phyloP scores from a whole-genome alignment of 805 yeast species.

The Starmerella asiatica region DNA sequence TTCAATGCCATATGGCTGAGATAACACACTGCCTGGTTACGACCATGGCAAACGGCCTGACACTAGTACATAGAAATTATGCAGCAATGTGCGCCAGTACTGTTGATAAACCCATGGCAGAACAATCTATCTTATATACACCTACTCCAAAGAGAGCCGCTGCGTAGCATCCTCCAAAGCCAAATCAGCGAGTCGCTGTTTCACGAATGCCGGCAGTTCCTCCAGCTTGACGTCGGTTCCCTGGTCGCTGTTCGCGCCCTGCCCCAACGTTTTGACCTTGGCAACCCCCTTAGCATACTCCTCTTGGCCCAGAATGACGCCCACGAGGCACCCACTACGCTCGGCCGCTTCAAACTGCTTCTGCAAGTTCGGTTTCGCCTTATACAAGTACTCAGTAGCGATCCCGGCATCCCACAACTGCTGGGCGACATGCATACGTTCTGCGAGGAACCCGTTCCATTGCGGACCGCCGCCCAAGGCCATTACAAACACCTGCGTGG shows the following conservation, averaged over 20 bases:
- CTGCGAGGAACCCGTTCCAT: conserved; percentile 84
- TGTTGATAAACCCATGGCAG: too few relatives aligned
- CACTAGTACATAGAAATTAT: too few relatives aligned
- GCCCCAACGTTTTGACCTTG: conserved; percentile 78
- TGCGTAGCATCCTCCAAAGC: background rate
- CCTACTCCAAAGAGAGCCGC: too few relatives aligned
- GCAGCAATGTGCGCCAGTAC: too few relatives aligned
- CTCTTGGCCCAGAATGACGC: conserved; percentile 90
- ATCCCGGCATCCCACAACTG: conserved; percentile 77
- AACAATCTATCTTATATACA: too few relatives aligned
- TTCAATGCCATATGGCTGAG: too few relatives aligned
- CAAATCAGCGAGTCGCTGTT: conserved; percentile 33
- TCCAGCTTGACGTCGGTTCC: conserved; percentile 64
- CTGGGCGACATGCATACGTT: conserved; percentile 79
- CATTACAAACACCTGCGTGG: conserved; percentile 91
- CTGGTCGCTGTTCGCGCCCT: conserved; percentile 74
- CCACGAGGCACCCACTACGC: conserved; percentile 77
- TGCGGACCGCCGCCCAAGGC: conserved; percentile 98
- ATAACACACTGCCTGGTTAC: too few relatives aligned
- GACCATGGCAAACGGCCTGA: too few relatives aligned
- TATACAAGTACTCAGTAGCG: conserved; percentile 82
- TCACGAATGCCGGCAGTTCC: conserved; percentile 42
- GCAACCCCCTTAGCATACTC: conserved; percentile 71
- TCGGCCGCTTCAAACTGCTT: conserved; percentile 98
- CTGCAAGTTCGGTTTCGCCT: conserved; percentile 84